These are phyloP conservation scores for Pilaira anomala DNA, from an alignment of 192 early-diverging fungal species.

Conservation along the genomic window DNA sequence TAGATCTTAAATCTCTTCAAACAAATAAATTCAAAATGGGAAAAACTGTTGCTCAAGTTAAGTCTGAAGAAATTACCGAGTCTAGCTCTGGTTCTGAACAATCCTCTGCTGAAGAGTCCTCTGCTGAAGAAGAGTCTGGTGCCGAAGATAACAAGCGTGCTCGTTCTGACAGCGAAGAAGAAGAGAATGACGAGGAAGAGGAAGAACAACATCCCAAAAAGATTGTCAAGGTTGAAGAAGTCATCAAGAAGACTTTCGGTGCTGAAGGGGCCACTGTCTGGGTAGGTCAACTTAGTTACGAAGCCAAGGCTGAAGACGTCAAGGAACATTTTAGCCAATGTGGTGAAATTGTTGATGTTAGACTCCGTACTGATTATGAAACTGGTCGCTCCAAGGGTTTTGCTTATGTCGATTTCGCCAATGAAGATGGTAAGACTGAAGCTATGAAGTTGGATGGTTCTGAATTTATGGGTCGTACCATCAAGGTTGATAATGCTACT, in stretches of 20 bases:
- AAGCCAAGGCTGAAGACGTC: slow-evolving; percentile 64
- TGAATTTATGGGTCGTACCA: slow-evolving; percentile 78
- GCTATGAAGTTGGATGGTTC: slow-evolving; percentile 65
- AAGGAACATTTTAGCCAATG: slow-evolving; percentile 57
- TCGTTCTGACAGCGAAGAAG: background rate
- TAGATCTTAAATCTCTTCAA: background rate
- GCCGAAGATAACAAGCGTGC: background rate
- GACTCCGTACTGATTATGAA: slow-evolving; percentile 56
- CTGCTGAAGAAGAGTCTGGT: slow-evolving; percentile 3
- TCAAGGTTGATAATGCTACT: slow-evolving; percentile 77
- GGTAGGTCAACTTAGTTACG: slow-evolving; percentile 72
- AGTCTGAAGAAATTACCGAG: slow-evolving; percentile 1
- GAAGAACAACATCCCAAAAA: slow-evolving; percentile 43
- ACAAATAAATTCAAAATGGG: background rate
- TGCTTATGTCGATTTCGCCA: slow-evolving; percentile 87
- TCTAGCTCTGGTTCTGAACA: background rate
- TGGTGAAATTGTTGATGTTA: slow-evolving; percentile 70
- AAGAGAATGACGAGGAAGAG: slow-evolving; percentile 20
- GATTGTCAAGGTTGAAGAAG: slow-evolving; percentile 50
- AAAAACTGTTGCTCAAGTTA: background rate
- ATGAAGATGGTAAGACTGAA: slow-evolving; percentile 58
- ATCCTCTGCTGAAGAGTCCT: slow-evolving; percentile 8
- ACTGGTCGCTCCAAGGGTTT: slow-evolving; percentile 78
- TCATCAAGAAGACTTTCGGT: slow-evolving; percentile 7
- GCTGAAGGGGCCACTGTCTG: slow-evolving; percentile 53